These are phyloP conservation scores for Alternaria ethzedia DNA, from an alignment of 2,329 filamentous ascomycete species.

Conservation along the genomic window DNA sequence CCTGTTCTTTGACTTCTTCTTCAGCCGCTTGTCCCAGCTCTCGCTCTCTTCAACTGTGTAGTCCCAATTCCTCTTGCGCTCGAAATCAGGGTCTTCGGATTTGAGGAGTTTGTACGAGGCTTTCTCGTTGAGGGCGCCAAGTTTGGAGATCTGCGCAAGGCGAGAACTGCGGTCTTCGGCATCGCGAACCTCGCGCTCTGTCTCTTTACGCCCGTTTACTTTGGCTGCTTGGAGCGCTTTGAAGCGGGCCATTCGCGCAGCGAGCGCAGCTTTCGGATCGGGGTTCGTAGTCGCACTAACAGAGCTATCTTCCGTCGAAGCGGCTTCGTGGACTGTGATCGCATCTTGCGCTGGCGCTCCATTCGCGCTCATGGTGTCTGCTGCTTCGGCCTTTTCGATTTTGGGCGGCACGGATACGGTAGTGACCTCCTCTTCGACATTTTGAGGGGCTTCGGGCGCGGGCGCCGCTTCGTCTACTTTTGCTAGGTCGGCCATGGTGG, in stretches of 20 bases:
- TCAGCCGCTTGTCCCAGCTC: conserved; percentile 88
- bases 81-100: conserved; percentile 92
- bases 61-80: conserved; percentile 97
- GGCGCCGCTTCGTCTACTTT: conserved; percentile 13
- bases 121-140: conserved; percentile 86
- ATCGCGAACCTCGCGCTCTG: conserved; percentile 53
- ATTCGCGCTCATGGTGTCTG: conserved; percentile 9
- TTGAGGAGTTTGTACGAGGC: conserved; percentile 93
- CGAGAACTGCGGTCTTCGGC: conserved; percentile 39
- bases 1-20: conserved; percentile 80
- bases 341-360: conserved; percentile 9
- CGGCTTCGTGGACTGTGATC: not conserved
- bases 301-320: conserved; percentile 8
- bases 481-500: conserved; percentile 29
- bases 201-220: conserved; percentile 65
- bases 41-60: conserved; percentile 97
- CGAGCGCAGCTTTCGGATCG: conserved; percentile 42
- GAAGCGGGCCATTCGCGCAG: conserved; percentile 70
- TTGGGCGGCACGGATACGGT: not conserved
- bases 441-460: not conserved
- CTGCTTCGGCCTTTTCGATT: conserved; percentile 2
- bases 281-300: conserved; percentile 4
- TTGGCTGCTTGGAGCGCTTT: conserved; percentile 81
- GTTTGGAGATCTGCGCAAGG: conserved; percentile 68
- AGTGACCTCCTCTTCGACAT: not conserved